phyloP scores from a whole-genome alignment of 2,329 filamentous ascomycete species.

The Ophiostoma perfectum region DNA sequence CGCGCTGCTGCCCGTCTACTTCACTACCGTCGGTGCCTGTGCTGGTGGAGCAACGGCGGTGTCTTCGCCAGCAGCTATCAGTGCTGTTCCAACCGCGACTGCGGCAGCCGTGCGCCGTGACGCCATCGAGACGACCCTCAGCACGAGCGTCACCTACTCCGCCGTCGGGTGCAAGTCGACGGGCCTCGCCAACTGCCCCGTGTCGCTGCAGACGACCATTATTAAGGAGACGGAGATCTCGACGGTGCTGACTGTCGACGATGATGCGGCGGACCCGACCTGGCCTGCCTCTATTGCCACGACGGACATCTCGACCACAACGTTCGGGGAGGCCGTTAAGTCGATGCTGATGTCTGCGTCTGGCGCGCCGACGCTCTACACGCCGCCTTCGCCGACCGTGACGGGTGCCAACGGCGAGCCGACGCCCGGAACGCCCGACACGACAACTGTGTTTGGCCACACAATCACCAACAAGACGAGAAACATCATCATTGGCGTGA shows the following conservation, averaged over 20 bases:
- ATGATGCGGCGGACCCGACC: slow-evolving; percentile 28
- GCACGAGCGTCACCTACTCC: slow-evolving; percentile 38
- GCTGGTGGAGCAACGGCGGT: not conserved
- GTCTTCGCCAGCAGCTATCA: not conserved
- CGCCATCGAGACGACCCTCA: slow-evolving; percentile 34
- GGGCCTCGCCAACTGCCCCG: slow-evolving; percentile 46
- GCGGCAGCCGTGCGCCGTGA: not conserved
- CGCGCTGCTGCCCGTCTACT: not conserved
- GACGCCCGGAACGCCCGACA: not conserved
- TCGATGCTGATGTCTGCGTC: slow-evolving; percentile 32
- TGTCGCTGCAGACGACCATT: slow-evolving; percentile 42
- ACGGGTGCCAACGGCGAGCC: not conserved
- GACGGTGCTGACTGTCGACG: slow-evolving; percentile 32
- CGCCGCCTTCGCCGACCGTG: slow-evolving; percentile 19
- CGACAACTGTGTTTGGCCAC: slow-evolving; percentile 10
- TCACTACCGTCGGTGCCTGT: not conserved
- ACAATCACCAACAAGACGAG: slow-evolving; percentile 17
- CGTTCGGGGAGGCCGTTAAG: slow-evolving; percentile 27
- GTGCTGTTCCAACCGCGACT: not conserved
- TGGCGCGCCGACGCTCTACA: slow-evolving; percentile 41
- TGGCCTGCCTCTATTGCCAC: slow-evolving; percentile 38
- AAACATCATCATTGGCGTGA: slow-evolving; percentile 21
- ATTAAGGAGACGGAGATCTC: slow-evolving; percentile 35
- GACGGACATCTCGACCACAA: slow-evolving; percentile 33
- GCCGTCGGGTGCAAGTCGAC: slow-evolving; percentile 42